Base-by-base conservation (phyloP, 2,329 filamentous ascomycete genomes). In the Calonectria henricotiae region DNA sequence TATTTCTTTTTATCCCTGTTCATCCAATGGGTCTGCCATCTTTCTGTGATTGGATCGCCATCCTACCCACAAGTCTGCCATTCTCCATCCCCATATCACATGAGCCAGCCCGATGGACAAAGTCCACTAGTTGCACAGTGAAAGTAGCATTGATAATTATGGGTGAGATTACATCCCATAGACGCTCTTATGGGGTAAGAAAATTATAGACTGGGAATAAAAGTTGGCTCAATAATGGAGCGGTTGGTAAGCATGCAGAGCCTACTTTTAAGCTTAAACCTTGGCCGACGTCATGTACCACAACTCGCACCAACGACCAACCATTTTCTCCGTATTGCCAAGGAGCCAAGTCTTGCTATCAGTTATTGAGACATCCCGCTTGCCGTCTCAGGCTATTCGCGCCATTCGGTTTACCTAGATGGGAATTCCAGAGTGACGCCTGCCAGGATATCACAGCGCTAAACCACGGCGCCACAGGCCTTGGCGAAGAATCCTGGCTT, bases 271-370 rank as follows among this genome's bases (percentile, higher is more conserved):
- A 71, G 69, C 69, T 71, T 69, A 69, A 71, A 68, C 62, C 66
- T 71, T 69, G 69, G 69, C 69, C 62, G 61, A 71, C 66, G 66
- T 71, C 69, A 71, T 71, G 51, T 30, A 55, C 32, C 68, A 32
- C 47, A 39, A 43, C 30, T 46, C 35, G 23, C 20, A 23, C 23
- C 51, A 58, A 23, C 51, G 25, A 39, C 51, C 51, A 25, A 27
- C 51, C 35, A 39, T 39, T 9, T 39, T 58, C 51, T 39, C 51
- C 32, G 51, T 32, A 39, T 15, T 15, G 51, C 51, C 51, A 58
- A 58, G 51, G 20, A 39, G 32, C 20, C 11, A 41, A 25, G 51
- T 15, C 6, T 39, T 39, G 32, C 51, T 23, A 46, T 58, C 13
- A 15, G 35, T n/a, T 30, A 27, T 39, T 5, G 20, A 20, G 20